Percentiles rank a stretch among this genome's conserved stretches.
These are phyloP conservation scores for Phytophthora kernoviae DNA, from an alignment of 352 stramenopile species.

Conservation along the genomic window DNA sequence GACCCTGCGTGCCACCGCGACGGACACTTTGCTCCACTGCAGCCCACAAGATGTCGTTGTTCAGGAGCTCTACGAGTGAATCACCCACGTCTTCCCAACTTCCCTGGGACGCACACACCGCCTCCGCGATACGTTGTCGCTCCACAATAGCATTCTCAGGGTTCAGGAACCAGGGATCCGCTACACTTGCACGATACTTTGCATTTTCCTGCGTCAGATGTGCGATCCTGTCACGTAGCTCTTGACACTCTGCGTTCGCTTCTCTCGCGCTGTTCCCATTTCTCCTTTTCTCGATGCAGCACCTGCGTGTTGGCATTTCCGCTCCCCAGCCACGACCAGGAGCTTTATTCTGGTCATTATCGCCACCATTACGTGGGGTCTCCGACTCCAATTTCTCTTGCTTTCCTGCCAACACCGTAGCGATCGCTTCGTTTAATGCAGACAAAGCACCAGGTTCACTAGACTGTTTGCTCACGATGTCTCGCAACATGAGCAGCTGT, in stretches of 20 bases:
- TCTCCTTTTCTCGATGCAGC: constrained; percentile 62
- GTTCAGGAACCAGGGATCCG: constrained; percentile 49
- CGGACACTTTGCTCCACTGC: constrained; percentile 55
- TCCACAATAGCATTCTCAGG: constrained; percentile 44
- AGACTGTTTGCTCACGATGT: constrained; percentile 63
- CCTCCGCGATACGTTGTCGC: constrained; percentile 61
- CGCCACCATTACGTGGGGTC: constrained; percentile 13
- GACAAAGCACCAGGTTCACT: constrained; percentile 53
- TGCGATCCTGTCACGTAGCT: constrained; percentile 54
- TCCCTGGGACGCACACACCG: constrained; percentile 55
- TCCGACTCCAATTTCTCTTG: constrained; percentile 8
- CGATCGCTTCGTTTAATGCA: constrained; percentile 64
- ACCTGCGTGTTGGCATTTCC: constrained; percentile 19
- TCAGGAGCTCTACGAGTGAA: constrained; percentile 59
- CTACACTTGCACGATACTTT: constrained; percentile 28
- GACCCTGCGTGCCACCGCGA: constrained; percentile 40
- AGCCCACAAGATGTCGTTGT: constrained; percentile 68
- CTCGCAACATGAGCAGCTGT: constrained; percentile 72
- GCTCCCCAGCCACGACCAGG: constrained; percentile 8
- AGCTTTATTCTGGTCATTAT: constrained; percentile 10
- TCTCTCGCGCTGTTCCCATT: constrained; percentile 66
- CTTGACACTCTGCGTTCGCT: constrained; percentile 48
- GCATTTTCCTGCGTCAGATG: constrained; percentile 49
- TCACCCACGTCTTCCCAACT: constrained; percentile 62
- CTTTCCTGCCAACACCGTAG: constrained; percentile 32